Percentiles rank a stretch among this genome's conserved stretches.
Conservation (phyloP, 2,329 filamentous ascomycete species). For the Neofusicoccum ribis region DNA sequence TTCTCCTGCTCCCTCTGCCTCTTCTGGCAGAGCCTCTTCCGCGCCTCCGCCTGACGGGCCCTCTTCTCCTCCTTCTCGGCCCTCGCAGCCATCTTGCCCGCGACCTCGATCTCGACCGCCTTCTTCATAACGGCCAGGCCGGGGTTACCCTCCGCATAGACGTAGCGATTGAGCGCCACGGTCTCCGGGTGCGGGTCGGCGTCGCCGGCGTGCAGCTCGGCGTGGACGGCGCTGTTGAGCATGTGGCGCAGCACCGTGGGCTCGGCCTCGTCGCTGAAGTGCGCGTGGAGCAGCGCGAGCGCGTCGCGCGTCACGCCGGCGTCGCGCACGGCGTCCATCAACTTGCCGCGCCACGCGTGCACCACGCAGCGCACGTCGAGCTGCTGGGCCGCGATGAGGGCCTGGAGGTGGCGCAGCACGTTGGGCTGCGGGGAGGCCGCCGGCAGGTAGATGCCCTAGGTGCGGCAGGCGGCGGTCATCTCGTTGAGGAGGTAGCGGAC, state of each 20-base stretch:
- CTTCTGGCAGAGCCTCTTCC: background rate
- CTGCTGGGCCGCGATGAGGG: constrained; percentile 34
- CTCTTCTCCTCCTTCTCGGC: background rate
- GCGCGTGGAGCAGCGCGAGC: constrained; percentile 26
- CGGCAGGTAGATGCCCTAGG: constrained; percentile 28
- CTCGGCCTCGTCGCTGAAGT: background rate
- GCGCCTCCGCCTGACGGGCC: background rate
- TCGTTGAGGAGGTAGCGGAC: constrained; percentile 25
- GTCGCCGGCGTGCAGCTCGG: constrained; percentile 29
- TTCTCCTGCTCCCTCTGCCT: background rate
- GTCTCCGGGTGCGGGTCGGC: constrained; percentile 9
- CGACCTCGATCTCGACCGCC: background rate
- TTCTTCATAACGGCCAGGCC: background rate
- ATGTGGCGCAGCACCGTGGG: constrained; percentile 28
- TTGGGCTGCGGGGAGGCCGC: constrained; percentile 20
- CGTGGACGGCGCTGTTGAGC: constrained; percentile 41
- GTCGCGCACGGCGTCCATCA: constrained; percentile 31
- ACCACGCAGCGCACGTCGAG: constrained; percentile 35
- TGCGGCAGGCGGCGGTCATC: constrained; percentile 44
- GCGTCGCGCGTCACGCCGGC: constrained; percentile 35
- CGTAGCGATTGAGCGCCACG: background rate
- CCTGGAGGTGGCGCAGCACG: constrained; percentile 32
- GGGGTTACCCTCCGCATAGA: background rate
- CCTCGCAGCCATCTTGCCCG: background rate
- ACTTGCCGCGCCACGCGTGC: background rate